Percentiles rank a stretch among this genome's conserved stretches.
phyloP scores from a whole-genome alignment of 805 yeast species.

The Yamadazyma tumulicola region DNA sequence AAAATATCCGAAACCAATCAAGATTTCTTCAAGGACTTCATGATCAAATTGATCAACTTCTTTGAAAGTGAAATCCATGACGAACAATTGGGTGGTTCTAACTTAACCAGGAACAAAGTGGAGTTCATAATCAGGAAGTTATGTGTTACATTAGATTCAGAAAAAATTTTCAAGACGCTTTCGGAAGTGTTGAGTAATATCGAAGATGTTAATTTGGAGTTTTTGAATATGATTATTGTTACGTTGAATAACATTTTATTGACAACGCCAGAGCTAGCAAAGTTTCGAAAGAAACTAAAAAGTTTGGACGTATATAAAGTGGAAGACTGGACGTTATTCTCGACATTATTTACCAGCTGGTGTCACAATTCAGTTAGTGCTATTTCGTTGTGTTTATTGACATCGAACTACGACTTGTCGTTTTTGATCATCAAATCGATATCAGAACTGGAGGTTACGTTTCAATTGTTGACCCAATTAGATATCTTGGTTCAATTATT shows the following conservation, averaged over 20 bases:
- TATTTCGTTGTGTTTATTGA: conserved; percentile 75
- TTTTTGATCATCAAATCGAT: conserved; percentile 76
- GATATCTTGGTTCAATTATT: conserved; percentile 86
- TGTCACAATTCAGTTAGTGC: conserved; percentile 88
- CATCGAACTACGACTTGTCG: conserved; percentile 86
- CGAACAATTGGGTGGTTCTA: conserved; percentile 2
- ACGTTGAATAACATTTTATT: conserved; percentile 81
- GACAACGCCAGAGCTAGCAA: conserved; percentile 76
- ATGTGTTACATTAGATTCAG: conserved; percentile 77
- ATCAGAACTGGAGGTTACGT: conserved; percentile 77
- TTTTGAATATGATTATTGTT: conserved; percentile 78
- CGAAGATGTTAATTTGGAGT: conserved; percentile 58
- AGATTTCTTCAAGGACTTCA: conserved; percentile 69
- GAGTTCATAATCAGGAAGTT: conserved; percentile 81
- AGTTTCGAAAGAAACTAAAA: conserved; percentile 63
- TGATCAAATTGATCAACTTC: conserved; percentile 63
- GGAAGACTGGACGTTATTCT: conserved; percentile 68
- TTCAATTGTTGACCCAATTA: conserved; percentile 76
- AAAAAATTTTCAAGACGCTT: conserved; percentile 74
- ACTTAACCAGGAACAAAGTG: conserved; percentile 37
- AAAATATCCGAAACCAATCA: conserved; percentile 75
- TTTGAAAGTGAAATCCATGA: conserved; percentile 57
- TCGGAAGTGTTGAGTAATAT: conserved; percentile 64
- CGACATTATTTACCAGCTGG: conserved; percentile 84
- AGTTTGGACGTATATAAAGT: conserved; percentile 47